Evolutionary conservation across 164 flowering plant genomes (phyloP).

Genomic region (Tinospora cordifolia): DNA sequence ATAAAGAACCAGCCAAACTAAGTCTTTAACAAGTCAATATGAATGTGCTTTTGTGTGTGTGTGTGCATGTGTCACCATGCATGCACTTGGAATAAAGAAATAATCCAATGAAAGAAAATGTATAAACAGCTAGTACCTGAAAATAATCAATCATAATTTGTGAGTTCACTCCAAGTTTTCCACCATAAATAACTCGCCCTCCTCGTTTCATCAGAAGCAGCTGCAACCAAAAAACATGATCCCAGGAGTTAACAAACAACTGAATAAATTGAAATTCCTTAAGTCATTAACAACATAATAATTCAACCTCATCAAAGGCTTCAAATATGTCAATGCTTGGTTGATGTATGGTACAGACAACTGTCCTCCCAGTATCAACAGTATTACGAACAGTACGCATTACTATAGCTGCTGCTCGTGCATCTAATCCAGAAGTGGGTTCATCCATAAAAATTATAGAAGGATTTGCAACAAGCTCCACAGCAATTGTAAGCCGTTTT

Average conservation of each 20-base stretch:
- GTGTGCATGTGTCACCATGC: background rate
- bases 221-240: conserved; percentile 28
- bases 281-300: background rate
- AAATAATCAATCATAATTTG: conserved; percentile 67
- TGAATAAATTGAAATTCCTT: background rate
- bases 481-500: conserved; percentile 90
- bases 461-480: conserved; percentile 96
- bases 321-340: conserved; percentile 94
- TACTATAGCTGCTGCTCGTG: conserved; percentile 94
- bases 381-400: conserved; percentile 95
- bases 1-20: no score
- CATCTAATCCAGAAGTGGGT: conserved; percentile 97
- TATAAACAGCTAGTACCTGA: conserved; percentile 38
- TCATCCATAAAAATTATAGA: conserved; percentile 97
- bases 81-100: background rate
- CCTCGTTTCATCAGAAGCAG: conserved; percentile 93
- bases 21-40: no score
- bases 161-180: conserved; percentile 69
- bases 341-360: conserved; percentile 96
- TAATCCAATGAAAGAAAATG: background rate
- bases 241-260: background rate
- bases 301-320: conserved; percentile 87
- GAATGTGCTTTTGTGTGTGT: background rate
- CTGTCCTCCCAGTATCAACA: conserved; percentile 92
- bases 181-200: conserved; percentile 84